Base-by-base conservation (phyloP, 495 filamentous ascomycete species). In the Tuber microsphaerosporum region DNA sequence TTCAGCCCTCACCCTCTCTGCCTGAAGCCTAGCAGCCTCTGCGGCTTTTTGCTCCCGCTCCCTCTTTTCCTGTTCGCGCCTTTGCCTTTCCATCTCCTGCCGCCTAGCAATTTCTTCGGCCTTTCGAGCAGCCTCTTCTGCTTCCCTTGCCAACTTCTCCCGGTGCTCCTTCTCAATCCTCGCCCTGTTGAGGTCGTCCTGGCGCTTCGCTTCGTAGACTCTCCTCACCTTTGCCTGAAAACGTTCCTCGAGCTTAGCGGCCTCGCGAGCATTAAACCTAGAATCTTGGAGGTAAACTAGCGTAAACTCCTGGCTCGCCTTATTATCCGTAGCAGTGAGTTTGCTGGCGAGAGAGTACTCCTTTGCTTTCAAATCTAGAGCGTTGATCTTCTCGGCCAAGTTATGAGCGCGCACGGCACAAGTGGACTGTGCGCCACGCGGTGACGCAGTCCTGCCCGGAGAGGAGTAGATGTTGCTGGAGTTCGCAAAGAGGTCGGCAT, bases 331-430 rank as follows among this genome's bases (percentile, higher is more conserved):
- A 26, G 75, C 70, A n/a, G 41, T 76, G 37, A 79, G 74, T 56
- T 79, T 76, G 34, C 81, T 78, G 6, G 81, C 77, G 45, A 82
- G 78, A 0, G 80, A 82, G 68, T 82, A 82, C 45, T 82, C 80
- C 12, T 79, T 74, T 19, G 81, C 81, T 73, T 82, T 82, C 43
- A 82, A 72, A 56, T 80, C 77, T 12, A 80, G 72, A 45, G 70
- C 70, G 39, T 76, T 80, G 42, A 79, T 73, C 34, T 77, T 76
- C 16, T 79, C 76, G 70, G 77, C 77, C 20, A 79, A 68, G 44
- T 73, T 68, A 34, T 79, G 72, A 17, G 77, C 74, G 65, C 75
- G 77, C 45, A 61, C 74, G 68, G 78, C 73, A n/a, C 76, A 79
- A 74, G 70, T 75, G 73, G 26, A 78, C 39, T 79, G 74, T 14